Percentiles rank a stretch among this genome's conserved stretches.
phyloP scores from a whole-genome alignment of 805 yeast genomes.

The Tanozyma kutaoensis region DNA sequence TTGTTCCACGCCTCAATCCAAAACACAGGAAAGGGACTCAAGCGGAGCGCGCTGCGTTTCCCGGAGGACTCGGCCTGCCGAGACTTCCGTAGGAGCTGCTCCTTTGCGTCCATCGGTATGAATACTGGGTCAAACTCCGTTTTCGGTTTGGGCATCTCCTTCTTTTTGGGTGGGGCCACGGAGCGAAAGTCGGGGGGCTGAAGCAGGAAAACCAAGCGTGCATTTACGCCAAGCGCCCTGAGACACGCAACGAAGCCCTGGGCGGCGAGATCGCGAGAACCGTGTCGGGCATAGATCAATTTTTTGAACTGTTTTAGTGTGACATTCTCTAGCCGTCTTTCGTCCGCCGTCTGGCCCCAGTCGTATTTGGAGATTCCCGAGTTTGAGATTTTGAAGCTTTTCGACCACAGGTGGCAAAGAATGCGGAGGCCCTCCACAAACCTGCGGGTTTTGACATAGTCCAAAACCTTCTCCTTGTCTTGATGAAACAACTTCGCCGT shows the following conservation, averaged over 20 bases:
- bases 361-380: constrained; percentile 22
- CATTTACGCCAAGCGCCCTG: constrained; percentile 55
- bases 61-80: too few relatives aligned
- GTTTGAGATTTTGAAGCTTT: constrained; percentile 34
- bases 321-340: constrained; percentile 11
- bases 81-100: constrained; percentile 3
- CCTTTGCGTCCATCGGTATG: constrained; percentile 6
- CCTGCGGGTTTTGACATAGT: constrained; percentile 41
- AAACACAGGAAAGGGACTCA: too few relatives aligned
- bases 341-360: constrained; percentile 17
- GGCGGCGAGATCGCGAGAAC: constrained; percentile 68
- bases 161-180: constrained; percentile 3
- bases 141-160: constrained; percentile 1
- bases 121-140: constrained; percentile 9
- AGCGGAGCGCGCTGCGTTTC: too few relatives aligned
- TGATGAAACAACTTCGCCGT: constrained; percentile 30
- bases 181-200: constrained; percentile 71
- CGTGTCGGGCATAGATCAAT: constrained; percentile 34
- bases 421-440: constrained; percentile 68
- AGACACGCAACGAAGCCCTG: constrained; percentile 78
- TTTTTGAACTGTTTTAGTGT: constrained; percentile 29
- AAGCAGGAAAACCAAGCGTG: constrained; percentile 67
- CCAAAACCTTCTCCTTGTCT: constrained; percentile 4
- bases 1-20: constrained; percentile 72
- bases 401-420: constrained; percentile 49